Percentiles rank a stretch among this genome's conserved stretches.
These are phyloP conservation scores for Solanum acaule DNA, from an alignment of 257 asterid genomes.

Conservation along the genomic window DNA sequence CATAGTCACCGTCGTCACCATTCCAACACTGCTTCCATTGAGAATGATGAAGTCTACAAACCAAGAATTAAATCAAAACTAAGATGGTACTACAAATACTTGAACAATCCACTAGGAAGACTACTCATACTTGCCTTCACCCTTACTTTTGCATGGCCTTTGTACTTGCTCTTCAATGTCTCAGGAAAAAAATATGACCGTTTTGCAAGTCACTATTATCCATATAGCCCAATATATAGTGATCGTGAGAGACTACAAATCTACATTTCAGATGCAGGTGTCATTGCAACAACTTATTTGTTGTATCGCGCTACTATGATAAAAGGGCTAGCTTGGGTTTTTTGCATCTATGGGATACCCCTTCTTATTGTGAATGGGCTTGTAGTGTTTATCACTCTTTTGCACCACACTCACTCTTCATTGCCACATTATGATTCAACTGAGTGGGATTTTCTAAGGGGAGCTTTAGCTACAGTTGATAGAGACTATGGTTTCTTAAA, in stretches of 20 bases:
- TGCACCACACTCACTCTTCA: background rate
- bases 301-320: background rate
- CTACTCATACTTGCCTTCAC: background rate
- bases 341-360: slow-evolving; percentile 4
- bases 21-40: slow-evolving; percentile 1
- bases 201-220: background rate
- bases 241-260: background rate
- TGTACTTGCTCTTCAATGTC: slow-evolving; percentile 1
- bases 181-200: background rate
- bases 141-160: slow-evolving; percentile 5
- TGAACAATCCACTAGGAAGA: background rate
- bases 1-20: slow-evolving; percentile 9
- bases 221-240: background rate
- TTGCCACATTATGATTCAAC: slow-evolving; percentile 7
- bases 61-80: background rate
- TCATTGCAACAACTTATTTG: background rate
- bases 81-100: background rate
- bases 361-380: background rate
- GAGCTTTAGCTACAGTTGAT: slow-evolving; percentile 5
- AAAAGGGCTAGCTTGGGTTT: background rate
- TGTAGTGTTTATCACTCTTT: slow-evolving; percentile 5
- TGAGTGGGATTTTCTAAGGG: slow-evolving; percentile 6
- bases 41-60: slow-evolving; percentile 5
- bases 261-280: background rate
- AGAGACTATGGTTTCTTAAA: slow-evolving; percentile 8